phyloP scores from a whole-genome alignment of 1,139 yeast species.

The Geotrichum citri-aurantii region DNA sequence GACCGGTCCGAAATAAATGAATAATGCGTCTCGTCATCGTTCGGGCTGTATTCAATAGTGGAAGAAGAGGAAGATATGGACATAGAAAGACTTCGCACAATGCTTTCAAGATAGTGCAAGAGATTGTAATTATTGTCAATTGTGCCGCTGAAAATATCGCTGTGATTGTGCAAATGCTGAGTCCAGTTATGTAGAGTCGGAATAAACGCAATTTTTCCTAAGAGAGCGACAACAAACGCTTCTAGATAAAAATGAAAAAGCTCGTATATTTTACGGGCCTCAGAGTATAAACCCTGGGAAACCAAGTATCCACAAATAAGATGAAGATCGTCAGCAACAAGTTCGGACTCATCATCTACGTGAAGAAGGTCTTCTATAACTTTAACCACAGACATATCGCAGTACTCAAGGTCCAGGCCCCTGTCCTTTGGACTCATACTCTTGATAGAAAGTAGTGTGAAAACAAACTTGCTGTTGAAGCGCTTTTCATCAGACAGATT shows the following conservation, averaged over 20 bases:
- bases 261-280: constrained; percentile 14
- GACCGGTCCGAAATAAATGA: background rate
- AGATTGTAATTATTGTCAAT: background rate
- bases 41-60: background rate
- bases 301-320: constrained; percentile 13
- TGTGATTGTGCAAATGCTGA: background rate
- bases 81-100: background rate
- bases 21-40: background rate
- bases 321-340: constrained; percentile 13
- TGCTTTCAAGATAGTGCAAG: background rate
- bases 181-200: constrained; percentile 10
- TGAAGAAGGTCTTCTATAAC: constrained; percentile 1
- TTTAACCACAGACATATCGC: constrained; percentile 4
- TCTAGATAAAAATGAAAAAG: constrained; percentile 11
- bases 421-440: background rate
- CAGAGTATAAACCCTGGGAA: constrained; percentile 6
- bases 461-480: constrained; percentile 1
- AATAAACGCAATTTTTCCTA: constrained; percentile 7
- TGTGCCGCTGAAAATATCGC: background rate
- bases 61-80: background rate
- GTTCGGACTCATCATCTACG: background rate
- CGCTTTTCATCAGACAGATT: constrained; percentile 1
- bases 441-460: constrained; percentile 10
- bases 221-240: constrained; percentile 12
- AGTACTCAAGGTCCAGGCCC: background rate